Percentiles rank a stretch among this genome's conserved stretches.
Evolutionary conservation across 495 filamentous ascomycete species (phyloP).

Genomic region (Talaromyces borbonicus): DNA sequence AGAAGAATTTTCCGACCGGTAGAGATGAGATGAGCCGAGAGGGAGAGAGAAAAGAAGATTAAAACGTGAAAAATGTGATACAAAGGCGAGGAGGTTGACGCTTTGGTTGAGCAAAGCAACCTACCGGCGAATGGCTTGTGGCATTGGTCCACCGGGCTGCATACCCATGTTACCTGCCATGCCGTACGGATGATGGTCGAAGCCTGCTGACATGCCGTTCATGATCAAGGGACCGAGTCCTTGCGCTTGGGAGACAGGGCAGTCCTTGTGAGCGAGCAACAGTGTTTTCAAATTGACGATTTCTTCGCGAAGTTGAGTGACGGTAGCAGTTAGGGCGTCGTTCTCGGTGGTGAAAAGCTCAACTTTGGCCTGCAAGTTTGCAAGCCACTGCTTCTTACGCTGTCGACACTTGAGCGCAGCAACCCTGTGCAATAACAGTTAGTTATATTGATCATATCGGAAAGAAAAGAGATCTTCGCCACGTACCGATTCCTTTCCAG

Average conservation of each 20-base stretch:
- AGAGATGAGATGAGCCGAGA: slow-evolving; percentile 9
- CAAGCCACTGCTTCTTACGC: slow-evolving; percentile 97
- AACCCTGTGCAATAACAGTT: slow-evolving; percentile 51
- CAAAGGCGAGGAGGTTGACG: too few relatives aligned
- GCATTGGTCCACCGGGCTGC: slow-evolving; percentile 30
- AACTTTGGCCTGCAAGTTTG: slow-evolving; percentile 89
- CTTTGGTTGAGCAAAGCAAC: too few relatives aligned
- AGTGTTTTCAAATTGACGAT: slow-evolving; percentile 93
- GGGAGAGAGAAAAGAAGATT: not conserved
- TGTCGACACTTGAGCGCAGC: slow-evolving; percentile 96
- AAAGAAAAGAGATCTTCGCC: not conserved
- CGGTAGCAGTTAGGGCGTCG: slow-evolving; percentile 73
- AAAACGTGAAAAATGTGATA: too few relatives aligned
- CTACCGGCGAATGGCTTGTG: slow-evolving; percentile 25
- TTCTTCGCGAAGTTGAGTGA: slow-evolving; percentile 79
- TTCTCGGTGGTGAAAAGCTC: slow-evolving; percentile 88
- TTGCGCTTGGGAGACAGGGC: slow-evolving; percentile 82
- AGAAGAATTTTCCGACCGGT: slow-evolving; percentile 11
- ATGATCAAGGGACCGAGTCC: slow-evolving; percentile 62
- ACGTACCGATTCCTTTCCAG: slow-evolving; percentile 89
- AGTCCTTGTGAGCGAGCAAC: slow-evolving; percentile 92
- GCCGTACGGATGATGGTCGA: slow-evolving; percentile 28
- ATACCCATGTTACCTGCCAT: slow-evolving; percentile 31
- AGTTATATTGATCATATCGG: not conserved
- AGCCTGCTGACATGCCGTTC: slow-evolving; percentile 40